A percentile compares a stretch with the other conserved stretches of the same genome.
Conservation (phyloP, 192 early-diverging fungal genomes). For the Backusella liffmaniae region DNA sequence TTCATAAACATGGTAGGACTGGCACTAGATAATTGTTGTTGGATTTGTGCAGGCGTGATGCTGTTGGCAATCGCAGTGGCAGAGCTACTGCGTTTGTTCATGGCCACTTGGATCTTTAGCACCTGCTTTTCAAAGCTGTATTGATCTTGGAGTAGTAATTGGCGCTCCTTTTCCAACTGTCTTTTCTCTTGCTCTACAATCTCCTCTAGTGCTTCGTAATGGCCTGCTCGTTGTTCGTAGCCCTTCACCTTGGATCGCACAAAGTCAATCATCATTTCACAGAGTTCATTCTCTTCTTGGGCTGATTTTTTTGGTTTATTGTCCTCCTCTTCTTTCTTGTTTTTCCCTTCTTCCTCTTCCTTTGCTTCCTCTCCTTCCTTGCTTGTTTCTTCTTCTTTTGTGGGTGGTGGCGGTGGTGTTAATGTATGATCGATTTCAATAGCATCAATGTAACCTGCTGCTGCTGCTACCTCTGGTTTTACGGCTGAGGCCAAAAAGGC, state of each 20-base stretch:
- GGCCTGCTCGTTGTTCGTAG: slow-evolving; percentile 83
- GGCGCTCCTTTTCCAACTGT: slow-evolving; percentile 72
- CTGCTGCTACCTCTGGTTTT: slow-evolving; percentile 80
- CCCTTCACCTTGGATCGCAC: slow-evolving; percentile 82
- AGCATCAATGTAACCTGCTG: slow-evolving; percentile 62
- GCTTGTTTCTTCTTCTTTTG: slow-evolving; percentile 10
- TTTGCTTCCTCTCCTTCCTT: slow-evolving; percentile 29
- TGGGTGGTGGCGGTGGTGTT: not conserved
- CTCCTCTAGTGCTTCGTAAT: slow-evolving; percentile 88
- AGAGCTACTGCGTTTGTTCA: not conserved
- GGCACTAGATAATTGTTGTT: slow-evolving; percentile 15
- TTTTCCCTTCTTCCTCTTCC: not conserved
- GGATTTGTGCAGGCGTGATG: slow-evolving; percentile 22
- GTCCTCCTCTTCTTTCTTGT: not conserved
- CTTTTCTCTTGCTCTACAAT: slow-evolving; percentile 84
- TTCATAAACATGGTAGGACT: slow-evolving; percentile 13
- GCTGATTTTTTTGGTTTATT: slow-evolving; percentile 36
- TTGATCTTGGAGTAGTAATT: slow-evolving; percentile 57
- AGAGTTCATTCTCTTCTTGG: slow-evolving; percentile 80
- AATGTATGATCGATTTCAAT: not conserved
- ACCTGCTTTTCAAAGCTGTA: slow-evolving; percentile 47
- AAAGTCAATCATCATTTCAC: slow-evolving; percentile 65
- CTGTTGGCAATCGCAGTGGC: not conserved
- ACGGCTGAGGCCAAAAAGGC: slow-evolving; percentile 89
- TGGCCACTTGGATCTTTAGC: not conserved